phyloP scores from a whole-genome alignment of 495 filamentous ascomycete species.

The Lepraria neglecta region DNA sequence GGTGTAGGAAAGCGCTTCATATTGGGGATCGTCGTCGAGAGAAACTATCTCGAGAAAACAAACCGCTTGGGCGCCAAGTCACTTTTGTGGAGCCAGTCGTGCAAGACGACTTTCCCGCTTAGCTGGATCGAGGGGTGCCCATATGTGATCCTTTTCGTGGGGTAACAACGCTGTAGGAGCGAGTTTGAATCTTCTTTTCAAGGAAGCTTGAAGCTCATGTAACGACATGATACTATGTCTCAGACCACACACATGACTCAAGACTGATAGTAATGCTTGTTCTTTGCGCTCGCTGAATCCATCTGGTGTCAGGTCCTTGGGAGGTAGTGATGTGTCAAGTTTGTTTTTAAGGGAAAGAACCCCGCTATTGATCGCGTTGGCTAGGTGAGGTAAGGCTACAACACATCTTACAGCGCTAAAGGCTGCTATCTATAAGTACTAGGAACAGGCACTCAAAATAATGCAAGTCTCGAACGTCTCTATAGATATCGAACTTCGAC shows the following conservation, averaged over 20 bases:
- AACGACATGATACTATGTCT: background rate
- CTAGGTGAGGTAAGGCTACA: background rate
- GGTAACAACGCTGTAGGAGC: too few species aligned
- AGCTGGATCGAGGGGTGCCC: background rate
- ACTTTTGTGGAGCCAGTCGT: background rate
- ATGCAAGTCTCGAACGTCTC: too few species aligned
- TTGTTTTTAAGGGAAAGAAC: background rate
- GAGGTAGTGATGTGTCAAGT: background rate
- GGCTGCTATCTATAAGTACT: background rate
- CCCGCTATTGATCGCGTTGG: background rate
- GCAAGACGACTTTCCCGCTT: background rate
- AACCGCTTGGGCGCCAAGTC: background rate
- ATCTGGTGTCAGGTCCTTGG: too few species aligned
- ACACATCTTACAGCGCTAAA: too few species aligned
- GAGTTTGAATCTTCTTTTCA: background rate
- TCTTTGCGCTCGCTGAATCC: too few species aligned
- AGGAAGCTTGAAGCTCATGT: background rate
- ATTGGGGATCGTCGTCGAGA: constrained; percentile 14
- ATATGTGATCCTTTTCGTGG: background rate
- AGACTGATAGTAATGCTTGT: too few species aligned
- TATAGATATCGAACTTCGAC: background rate
- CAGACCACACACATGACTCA: too few species aligned
- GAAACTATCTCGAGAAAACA: constrained; percentile 4
- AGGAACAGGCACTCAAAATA: background rate
- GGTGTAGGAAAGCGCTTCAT: constrained; percentile 14